These are phyloP conservation scores for Solanum commersonii DNA, from an alignment of 257 asterid genomes.

Conservation along the genomic window DNA sequence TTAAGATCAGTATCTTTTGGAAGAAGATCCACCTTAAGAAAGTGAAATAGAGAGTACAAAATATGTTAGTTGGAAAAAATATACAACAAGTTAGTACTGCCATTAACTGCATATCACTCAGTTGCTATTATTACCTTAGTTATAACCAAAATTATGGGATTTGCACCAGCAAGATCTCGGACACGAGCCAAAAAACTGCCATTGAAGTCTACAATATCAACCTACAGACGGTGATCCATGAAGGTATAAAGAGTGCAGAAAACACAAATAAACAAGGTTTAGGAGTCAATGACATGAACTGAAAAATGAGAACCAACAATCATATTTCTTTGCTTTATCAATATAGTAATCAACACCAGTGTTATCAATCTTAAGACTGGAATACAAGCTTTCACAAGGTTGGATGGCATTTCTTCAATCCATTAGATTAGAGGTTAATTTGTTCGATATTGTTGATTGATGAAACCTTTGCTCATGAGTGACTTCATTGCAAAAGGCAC, in stretches of 20 bases:
- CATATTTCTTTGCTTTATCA: not conserved
- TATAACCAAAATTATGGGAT: slow-evolving; percentile 83
- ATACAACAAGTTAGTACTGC: not conserved
- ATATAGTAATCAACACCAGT: not conserved
- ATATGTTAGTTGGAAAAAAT: not conserved
- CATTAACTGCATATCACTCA: not conserved
- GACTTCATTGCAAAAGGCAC: not conserved
- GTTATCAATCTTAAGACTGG: not conserved
- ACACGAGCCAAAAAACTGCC: slow-evolving; percentile 85
- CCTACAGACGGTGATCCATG: slow-evolving; percentile 33
- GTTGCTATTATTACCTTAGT: slow-evolving; percentile 56
- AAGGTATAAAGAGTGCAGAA: not conserved
- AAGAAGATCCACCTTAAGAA: slow-evolving; percentile 85
- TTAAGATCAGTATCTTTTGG: slow-evolving; percentile 93
- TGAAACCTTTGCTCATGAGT: not conserved
- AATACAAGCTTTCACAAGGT: not conserved
- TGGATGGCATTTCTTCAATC: not conserved
- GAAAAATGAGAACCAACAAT: not conserved
- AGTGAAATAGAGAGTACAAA: not conserved
- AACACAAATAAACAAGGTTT: not conserved
- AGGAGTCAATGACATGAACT: not conserved
- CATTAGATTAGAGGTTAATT: not conserved
- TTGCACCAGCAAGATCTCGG: slow-evolving; percentile 90
- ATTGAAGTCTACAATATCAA: slow-evolving; percentile 93
- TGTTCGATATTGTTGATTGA: not conserved